Percentiles rank a stretch among this genome's conserved stretches.
phyloP scores from a whole-genome alignment of 768 basidiomycete species.

The Suillus tomentosus region DNA sequence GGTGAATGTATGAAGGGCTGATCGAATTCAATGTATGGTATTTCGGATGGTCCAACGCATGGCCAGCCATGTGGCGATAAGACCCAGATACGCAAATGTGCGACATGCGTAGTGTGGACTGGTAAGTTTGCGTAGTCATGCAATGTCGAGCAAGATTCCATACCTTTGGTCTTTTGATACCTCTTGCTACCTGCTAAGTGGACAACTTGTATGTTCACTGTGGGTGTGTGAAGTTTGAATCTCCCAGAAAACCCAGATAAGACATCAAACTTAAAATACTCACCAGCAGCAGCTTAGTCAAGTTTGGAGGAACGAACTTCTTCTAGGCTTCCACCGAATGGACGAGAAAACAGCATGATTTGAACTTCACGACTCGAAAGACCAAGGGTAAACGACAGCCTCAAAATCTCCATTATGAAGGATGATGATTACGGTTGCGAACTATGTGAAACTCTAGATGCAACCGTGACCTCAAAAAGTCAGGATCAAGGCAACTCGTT shows the following conservation, averaged over 20 bases:
- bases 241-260: background rate
- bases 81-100: too few species aligned
- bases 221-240: background rate
- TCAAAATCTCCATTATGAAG: background rate
- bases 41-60: background rate
- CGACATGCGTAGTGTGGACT: background rate
- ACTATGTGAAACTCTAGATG: too few species aligned
- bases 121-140: background rate
- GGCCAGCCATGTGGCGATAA: background rate
- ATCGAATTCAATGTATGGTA: background rate
- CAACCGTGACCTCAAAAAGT: background rate
- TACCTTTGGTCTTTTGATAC: background rate
- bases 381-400: background rate
- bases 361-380: background rate
- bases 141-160: background rate
- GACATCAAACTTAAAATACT: background rate
- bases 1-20: background rate
- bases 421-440: background rate
- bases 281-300: background rate
- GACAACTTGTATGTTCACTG: background rate
- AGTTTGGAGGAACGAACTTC: background rate
- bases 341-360: background rate
- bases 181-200: background rate
- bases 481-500: background rate
- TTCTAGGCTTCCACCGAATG: background rate